phyloP scores from a whole-genome alignment of 148 eudicot species.

The Bassia scoparia region DNA sequence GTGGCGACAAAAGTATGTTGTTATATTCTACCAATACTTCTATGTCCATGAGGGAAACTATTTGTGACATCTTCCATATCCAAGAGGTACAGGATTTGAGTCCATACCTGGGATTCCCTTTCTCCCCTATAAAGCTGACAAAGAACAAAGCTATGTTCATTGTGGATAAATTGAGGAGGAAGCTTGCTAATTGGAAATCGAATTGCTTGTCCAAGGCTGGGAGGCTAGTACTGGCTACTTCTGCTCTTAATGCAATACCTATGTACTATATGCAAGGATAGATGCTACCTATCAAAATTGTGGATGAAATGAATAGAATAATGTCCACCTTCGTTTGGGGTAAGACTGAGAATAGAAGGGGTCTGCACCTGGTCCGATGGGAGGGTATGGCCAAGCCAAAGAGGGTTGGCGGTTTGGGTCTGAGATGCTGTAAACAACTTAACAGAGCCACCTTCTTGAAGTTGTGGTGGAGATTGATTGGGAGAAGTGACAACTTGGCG shows the following conservation, averaged over 20 bases:
- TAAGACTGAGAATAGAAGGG: not conserved
- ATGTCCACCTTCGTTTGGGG: not conserved
- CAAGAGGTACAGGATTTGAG: not conserved
- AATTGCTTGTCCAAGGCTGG: not conserved
- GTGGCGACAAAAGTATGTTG: not conserved
- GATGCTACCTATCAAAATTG: not conserved
- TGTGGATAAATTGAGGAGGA: not conserved
- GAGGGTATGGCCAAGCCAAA: rapidly evolving
- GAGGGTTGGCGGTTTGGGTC: not conserved
- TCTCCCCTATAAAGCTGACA: not conserved
- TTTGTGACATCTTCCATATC: not conserved
- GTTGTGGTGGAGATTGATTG: not conserved
- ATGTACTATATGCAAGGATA: not conserved
- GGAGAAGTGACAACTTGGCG: not conserved
- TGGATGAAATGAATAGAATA: not conserved
- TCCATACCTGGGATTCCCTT: not conserved
- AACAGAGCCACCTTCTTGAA: not conserved
- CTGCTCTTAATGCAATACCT: not conserved
- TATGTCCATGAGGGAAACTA: rapidly evolving
- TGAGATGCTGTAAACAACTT: not conserved
- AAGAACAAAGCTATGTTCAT: not conserved
- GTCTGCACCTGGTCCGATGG: rapidly evolving
- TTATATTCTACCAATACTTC: not conserved
- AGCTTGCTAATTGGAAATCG: not conserved
- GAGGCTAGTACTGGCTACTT: not conserved